A percentile compares a stretch with the other conserved stretches of the same genome.
These are phyloP conservation scores for Cyberlindnera japonica DNA, from an alignment of 805 yeast genomes.

Conservation along the genomic window DNA sequence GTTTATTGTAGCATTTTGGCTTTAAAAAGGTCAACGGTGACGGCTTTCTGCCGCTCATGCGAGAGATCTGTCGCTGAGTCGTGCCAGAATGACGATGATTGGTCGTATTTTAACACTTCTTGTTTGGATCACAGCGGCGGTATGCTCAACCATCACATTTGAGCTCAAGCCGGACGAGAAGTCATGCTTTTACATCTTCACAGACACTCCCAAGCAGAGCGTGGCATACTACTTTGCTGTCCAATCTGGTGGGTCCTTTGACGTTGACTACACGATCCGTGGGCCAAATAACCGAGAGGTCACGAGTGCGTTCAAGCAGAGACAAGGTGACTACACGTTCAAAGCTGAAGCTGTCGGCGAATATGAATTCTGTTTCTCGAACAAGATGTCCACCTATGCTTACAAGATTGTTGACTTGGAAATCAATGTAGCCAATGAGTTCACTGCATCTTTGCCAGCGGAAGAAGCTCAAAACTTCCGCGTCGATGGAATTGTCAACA, in stretches of 20 bases:
- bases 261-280: conserved; percentile 57
- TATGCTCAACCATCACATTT: conserved; percentile 64
- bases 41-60: too few species aligned
- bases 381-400: conserved; percentile 62
- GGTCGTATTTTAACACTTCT: conserved; percentile 1
- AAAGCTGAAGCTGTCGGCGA: conserved; percentile 55
- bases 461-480: conserved; percentile 49
- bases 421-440: conserved; percentile 48
- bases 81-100: conserved; percentile 1
- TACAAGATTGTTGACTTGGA: conserved; percentile 70
- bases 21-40: neutral
- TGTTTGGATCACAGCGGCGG: conserved; percentile 2
- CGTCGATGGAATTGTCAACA: conserved; percentile 28
- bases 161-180: conserved; percentile 70
- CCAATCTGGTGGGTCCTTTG: conserved; percentile 65
- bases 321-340: conserved; percentile 60
- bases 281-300: conserved; percentile 51
- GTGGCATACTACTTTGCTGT: conserved; percentile 71
- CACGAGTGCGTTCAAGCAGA: conserved; percentile 48
- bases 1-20: neutral
- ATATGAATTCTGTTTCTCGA: conserved; percentile 63
- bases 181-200: conserved; percentile 68
- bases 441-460: conserved; percentile 31
- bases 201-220: conserved; percentile 53
- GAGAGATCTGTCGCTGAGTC: too few species aligned